Evolutionary conservation across 2,329 filamentous ascomycete species (phyloP).

Genomic region (Ceratocystis harringtonii): DNA sequence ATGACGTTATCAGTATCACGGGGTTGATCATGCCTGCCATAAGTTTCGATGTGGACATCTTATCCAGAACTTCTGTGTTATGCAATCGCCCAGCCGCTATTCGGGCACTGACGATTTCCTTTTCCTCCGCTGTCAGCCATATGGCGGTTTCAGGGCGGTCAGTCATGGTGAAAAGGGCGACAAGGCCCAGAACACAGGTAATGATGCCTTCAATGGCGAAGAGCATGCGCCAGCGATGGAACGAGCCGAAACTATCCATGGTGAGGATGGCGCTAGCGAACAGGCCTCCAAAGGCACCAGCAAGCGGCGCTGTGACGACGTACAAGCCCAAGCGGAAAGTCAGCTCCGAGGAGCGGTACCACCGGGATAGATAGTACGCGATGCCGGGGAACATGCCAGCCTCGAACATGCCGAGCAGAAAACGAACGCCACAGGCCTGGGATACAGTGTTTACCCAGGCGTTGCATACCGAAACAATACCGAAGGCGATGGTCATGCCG

Average conservation of each 20-base stretch:
- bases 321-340: constrained; percentile 53
- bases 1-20: constrained; percentile 37
- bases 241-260: constrained; percentile 40
- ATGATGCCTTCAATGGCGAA: constrained; percentile 57
- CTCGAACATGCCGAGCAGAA: constrained; percentile 54
- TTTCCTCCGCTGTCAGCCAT: constrained; percentile 52
- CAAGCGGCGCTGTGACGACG: constrained; percentile 54
- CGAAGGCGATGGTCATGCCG: constrained; percentile 45
- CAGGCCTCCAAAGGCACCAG: constrained; percentile 56
- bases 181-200: constrained; percentile 35
- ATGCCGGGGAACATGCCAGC: constrained; percentile 61
- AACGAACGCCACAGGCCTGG: constrained; percentile 44
- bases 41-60: constrained; percentile 41
- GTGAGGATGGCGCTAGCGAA: constrained; percentile 49
- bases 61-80: constrained; percentile 45
- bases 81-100: constrained; percentile 51
- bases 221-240: constrained; percentile 51
- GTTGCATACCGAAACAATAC: constrained; percentile 46
- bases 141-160: constrained; percentile 52
- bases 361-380: constrained; percentile 56
- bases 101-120: constrained; percentile 48
- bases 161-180: constrained; percentile 49
- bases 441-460: constrained; percentile 46
- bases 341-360: constrained; percentile 56
- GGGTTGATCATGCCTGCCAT: constrained; percentile 45